Percentiles rank a stretch among this genome's conserved stretches.
Evolutionary conservation across 2,329 filamentous ascomycete genomes (phyloP).

Genomic region (Clonostachys byssicola): DNA sequence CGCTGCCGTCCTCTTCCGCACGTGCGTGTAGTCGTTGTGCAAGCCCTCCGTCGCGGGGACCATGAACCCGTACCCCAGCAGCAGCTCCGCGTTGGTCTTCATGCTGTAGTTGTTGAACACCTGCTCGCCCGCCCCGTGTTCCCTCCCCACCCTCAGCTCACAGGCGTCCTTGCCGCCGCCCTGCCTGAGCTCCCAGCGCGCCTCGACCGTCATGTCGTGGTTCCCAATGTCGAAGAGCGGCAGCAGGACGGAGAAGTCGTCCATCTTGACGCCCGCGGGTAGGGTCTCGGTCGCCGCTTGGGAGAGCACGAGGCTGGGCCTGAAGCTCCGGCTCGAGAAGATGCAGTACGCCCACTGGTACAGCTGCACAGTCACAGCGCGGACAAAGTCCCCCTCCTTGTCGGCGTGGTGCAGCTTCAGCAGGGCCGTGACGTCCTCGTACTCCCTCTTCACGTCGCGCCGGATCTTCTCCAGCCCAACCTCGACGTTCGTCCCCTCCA

Average conservation of each 20-base stretch:
- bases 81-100: constrained; percentile 70
- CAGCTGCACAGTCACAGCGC: constrained; percentile 34
- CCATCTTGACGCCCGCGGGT: constrained; percentile 25
- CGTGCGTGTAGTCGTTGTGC: constrained; percentile 58
- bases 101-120: constrained; percentile 69
- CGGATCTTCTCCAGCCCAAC: constrained; percentile 45
- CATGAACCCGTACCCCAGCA: constrained; percentile 61
- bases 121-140: constrained; percentile 47
- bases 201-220: constrained; percentile 57
- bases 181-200: constrained; percentile 53
- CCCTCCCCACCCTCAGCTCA: constrained; percentile 32
- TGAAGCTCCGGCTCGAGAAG: constrained; percentile 62
- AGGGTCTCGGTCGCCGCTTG: constrained; percentile 17
- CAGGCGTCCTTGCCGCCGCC: constrained; percentile 18
- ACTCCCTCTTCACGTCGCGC: constrained; percentile 38
- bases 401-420: constrained; percentile 16
- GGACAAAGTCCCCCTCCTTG: constrained; percentile 15
- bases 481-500: constrained; percentile 49
- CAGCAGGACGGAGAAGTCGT: constrained; percentile 65
- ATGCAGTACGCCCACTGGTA: constrained; percentile 64
- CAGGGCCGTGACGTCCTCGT: constrained; percentile 31
- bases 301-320: constrained; percentile 52
- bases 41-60: constrained; percentile 39
- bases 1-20: constrained; percentile 39
- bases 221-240: constrained; percentile 71